A percentile compares a stretch with the other conserved stretches of the same genome.
Conservation (phyloP, 2,329 filamentous ascomycete species). For the Fusarium nisikadoi region DNA sequence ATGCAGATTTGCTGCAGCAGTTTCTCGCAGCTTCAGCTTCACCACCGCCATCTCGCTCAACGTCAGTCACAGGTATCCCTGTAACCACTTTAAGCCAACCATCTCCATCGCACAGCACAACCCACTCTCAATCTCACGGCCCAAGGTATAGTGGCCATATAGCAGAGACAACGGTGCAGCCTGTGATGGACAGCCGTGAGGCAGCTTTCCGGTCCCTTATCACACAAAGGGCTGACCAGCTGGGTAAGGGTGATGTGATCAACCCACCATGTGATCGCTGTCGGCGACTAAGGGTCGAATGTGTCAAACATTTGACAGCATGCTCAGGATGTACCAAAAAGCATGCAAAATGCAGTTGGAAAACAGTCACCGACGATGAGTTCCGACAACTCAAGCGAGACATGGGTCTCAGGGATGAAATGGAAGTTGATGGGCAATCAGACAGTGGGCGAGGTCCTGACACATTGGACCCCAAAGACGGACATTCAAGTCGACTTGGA, state of each 20-base stretch:
- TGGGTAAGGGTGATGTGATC: slow-evolving; percentile 78
- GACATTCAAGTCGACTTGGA: slow-evolving; percentile 9
- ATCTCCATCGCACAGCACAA: slow-evolving; percentile 41
- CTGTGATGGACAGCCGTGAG: slow-evolving; percentile 42
- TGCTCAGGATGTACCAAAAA: slow-evolving; percentile 91
- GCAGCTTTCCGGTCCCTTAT: slow-evolving; percentile 65
- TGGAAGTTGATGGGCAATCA: slow-evolving; percentile 29
- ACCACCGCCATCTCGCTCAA: slow-evolving; percentile 42
- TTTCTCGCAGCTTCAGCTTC: slow-evolving; percentile 50
- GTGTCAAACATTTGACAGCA: slow-evolving; percentile 85
- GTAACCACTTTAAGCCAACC: slow-evolving; percentile 39
- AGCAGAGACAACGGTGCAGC: slow-evolving; percentile 42
- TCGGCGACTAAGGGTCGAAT: slow-evolving; percentile 81
- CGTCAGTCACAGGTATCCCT: slow-evolving; percentile 43
- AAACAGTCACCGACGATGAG: slow-evolving; percentile 80
- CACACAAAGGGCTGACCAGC: slow-evolving; percentile 78
- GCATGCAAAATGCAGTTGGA: slow-evolving; percentile 89
- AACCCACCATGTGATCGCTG: slow-evolving; percentile 88
- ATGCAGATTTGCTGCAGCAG: slow-evolving; percentile 66
- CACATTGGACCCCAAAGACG: slow-evolving; percentile 23
- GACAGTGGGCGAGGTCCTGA: slow-evolving; percentile 28
- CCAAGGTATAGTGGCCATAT: slow-evolving; percentile 31
- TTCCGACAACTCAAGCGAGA: slow-evolving; percentile 47
- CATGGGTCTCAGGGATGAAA: slow-evolving; percentile 37
- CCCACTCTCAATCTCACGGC: slow-evolving; percentile 33